Evolutionary conservation across 208 protist genomes (phyloP).

Genomic region (Hexamita inflata): DNA sequence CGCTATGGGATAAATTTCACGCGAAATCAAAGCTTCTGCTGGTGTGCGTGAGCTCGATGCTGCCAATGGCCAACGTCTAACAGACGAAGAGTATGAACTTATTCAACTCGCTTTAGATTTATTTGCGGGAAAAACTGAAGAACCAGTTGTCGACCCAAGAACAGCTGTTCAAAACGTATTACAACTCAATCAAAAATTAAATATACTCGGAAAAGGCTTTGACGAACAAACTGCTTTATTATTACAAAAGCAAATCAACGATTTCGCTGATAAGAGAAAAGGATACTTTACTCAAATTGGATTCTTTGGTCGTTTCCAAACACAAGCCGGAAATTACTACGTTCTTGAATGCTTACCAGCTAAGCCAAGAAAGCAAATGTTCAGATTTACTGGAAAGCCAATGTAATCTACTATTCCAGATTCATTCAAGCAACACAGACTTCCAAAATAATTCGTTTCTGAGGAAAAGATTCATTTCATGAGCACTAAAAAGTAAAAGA

Average conservation of each 20-base stretch:
- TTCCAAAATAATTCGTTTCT: background rate
- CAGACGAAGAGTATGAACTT: background rate
- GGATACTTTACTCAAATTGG: background rate
- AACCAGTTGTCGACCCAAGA: background rate
- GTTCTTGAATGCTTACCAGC: constrained; percentile 16
- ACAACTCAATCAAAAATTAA: background rate
- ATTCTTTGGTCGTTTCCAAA: constrained; percentile 6
- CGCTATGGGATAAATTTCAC: constrained; percentile 9
- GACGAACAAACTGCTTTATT: constrained; percentile 1
- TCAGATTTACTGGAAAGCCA: background rate
- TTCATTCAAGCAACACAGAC: background rate
- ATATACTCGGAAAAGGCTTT: background rate
- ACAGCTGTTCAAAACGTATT: background rate
- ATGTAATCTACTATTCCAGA: background rate
- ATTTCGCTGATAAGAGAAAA: background rate
- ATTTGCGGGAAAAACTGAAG: background rate
- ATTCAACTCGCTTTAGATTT: background rate
- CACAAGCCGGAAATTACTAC: background rate
- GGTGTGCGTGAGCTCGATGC: background rate
- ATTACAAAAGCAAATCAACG: background rate
- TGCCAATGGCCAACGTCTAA: background rate
- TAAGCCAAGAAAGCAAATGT: constrained; percentile 3
- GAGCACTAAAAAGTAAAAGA: background rate
- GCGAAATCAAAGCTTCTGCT: constrained; percentile 4
- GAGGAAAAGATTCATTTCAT: background rate